Base-by-base conservation (phyloP, 371 early-diverging fungal genomes). In the Mucor irregularis region DNA sequence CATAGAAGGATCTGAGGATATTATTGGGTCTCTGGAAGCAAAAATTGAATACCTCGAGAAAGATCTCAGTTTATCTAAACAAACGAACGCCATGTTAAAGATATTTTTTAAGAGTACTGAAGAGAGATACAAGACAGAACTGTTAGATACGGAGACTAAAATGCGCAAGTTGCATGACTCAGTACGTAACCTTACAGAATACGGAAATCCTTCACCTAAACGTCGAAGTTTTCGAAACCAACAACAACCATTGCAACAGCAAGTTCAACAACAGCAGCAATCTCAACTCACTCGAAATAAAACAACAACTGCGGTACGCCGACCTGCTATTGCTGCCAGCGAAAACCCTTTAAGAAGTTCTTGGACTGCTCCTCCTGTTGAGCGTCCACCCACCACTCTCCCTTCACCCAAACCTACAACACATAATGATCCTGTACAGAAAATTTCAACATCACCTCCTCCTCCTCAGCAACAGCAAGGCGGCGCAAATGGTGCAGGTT, bases 31-130 rank as follows among this genome's bases (percentile, higher is more conserved):
- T 0, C 37, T 65, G 13, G 65, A 65, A 38, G 65, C 65, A 46
- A 65, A 60, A 37, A 46, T 65, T 14, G 65, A 65, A 34, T 65
- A 60, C 6, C 61, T 65, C 4, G 65, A 65, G 37, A 65, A 65
- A 37, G 65, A 65, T 30, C 49, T 65, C 4, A 51, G 51, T 33
- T 34, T 65, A 25, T 55, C 65, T 21, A 60, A 52, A 29, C 65
- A 65, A 26, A 65, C 61, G 19, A 65, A 65, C 35, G 49, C 65
- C 6, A 65, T 65, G 65, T 35, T 65, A 0, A 59, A 59, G 17
- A 55, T 65, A 17, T 54, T 65, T 10, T 60, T 65, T 19, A 65
- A 65, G 24, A 60, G 61, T 14, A 60, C 65, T 34, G 65, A 65
- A 39, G 65, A 65, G 43, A 47, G 61, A 19, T 65, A 65, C 10